Base-by-base conservation (phyloP, 2,329 filamentous ascomycete genomes). In the Penicillium sclerotiorum region DNA sequence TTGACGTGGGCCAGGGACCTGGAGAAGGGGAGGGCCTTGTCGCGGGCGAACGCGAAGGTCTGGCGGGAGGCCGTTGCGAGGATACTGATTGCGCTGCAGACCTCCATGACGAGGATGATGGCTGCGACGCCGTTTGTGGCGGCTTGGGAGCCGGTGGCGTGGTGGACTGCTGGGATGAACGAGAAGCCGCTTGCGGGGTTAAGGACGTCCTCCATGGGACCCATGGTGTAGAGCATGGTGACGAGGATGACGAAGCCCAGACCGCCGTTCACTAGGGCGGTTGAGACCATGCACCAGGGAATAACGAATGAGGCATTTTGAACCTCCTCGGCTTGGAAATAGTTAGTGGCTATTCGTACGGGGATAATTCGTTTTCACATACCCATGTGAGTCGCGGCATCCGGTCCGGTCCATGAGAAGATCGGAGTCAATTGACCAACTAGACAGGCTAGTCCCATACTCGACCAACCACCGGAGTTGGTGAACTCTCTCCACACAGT, bases 151-250 rank as follows among this genome's bases (percentile, higher is more conserved):
- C 64, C 59, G 2, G 77, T 78, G 7, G 75, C 75, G 49, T 77
- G 60, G 41, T 68, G 63, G 47, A 84, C 80, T 30, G 80, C 75
- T 30, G 80, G 73, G 58, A 78, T 73, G 59, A 80, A 74, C 4
- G 80, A 74, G 43, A 75, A 79, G 0, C 74, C 70, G 8, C 76
- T 80, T 1, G 69, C 58, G 0, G 74, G 70, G 3, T 65, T 54
- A 4, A 79, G 57, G 12, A 65, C 73, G 2, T 62, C 62, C 4
- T 73, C 60, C 2, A 76, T 48, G 38, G 77, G 67, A 5, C 69
- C 71, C 27, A 76, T 68, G 45, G 69, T 74, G 61, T 75, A 79
- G 2, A 77, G 61, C 8, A 75, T 62, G 2, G 74, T 75, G 30
- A 77, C 61, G 18, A 75, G 58, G 63, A 75, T 76, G 38, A 72